phyloP scores from a whole-genome alignment of 371 early-diverging fungal species.

The Haplosporangium sp. region DNA sequence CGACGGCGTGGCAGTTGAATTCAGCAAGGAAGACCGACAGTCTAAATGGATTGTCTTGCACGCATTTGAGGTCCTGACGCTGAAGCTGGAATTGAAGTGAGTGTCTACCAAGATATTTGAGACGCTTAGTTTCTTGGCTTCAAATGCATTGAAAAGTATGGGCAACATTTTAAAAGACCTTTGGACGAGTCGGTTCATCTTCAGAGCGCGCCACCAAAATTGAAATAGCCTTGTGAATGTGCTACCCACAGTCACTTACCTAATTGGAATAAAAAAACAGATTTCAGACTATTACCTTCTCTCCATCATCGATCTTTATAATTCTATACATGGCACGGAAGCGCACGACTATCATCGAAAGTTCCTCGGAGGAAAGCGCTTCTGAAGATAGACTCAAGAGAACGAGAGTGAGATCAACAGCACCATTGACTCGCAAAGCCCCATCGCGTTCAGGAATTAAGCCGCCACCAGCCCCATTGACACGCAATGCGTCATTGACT shows the following conservation, averaged over 20 bases:
- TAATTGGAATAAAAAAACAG: neutral
- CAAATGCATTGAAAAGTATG: no score
- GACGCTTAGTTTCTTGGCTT: no score
- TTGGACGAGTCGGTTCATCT: no score
- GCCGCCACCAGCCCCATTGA: neutral
- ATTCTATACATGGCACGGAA: neutral
- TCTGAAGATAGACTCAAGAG: neutral
- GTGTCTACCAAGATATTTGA: constrained; percentile 5
- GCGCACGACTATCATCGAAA: neutral
- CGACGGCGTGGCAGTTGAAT: constrained; percentile 34
- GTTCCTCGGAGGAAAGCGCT: neutral
- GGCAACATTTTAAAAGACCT: no score
- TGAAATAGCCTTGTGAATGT: neutral
- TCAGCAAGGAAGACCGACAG: constrained; percentile 48
- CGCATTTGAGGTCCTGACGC: constrained; percentile 73
- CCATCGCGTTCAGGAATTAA: neutral
- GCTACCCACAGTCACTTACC: neutral
- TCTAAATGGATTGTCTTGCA: constrained; percentile 60
- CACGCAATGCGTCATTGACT: neutral
- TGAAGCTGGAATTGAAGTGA: constrained; percentile 61
- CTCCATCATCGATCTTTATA: no score
- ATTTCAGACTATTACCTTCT: neutral
- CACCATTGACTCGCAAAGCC: neutral
- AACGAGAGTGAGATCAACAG: neutral
- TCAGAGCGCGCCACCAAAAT: neutral